A percentile compares a stretch with the other conserved stretches of the same genome.
Conservation (phyloP, 192 early-diverging fungal genomes). For the Coemansia sp. region DNA sequence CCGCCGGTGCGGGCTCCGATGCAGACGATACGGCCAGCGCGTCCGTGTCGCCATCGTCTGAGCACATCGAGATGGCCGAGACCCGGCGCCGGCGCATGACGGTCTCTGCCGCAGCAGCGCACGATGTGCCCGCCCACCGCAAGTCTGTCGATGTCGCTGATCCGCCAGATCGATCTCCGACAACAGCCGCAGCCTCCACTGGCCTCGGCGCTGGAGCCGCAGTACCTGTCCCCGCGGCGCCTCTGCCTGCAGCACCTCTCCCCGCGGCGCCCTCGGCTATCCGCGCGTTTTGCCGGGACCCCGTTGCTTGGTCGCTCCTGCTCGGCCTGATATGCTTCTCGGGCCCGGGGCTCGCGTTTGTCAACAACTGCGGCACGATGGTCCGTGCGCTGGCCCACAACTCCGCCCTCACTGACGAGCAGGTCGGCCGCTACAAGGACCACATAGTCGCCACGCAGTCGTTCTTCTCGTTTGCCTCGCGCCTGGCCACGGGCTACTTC, state of each 20-base stretch:
- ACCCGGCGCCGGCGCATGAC: slow-evolving; percentile 38
- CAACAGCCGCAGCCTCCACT: background rate
- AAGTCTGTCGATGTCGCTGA: too few species aligned
- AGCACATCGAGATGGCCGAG: slow-evolving; percentile 36
- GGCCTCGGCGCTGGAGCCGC: background rate
- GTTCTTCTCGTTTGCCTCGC: slow-evolving; percentile 45
- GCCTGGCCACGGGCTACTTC: slow-evolving; percentile 34
- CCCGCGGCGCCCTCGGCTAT: slow-evolving; percentile 6
- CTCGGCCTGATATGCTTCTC: slow-evolving; percentile 45
- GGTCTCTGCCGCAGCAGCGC: slow-evolving; percentile 1
- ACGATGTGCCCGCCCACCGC: background rate
- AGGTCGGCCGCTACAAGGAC: slow-evolving; percentile 45
- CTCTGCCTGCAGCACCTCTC: background rate
- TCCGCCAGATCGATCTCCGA: too few species aligned
- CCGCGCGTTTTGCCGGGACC: slow-evolving; percentile 22
- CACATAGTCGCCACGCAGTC: slow-evolving; percentile 49
- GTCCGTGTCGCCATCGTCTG: slow-evolving; percentile 2
- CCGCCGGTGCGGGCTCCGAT: background rate
- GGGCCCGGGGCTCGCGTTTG: slow-evolving; percentile 42
- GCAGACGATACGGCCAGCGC: background rate
- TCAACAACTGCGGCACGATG: slow-evolving; percentile 53
- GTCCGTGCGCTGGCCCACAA: slow-evolving; percentile 40
- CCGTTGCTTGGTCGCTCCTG: slow-evolving; percentile 34
- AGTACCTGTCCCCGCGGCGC: background rate
- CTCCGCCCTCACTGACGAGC: slow-evolving; percentile 20